Evolutionary conservation across 371 early-diverging fungal species (phyloP).

Genomic region (Mortierella sp.): DNA sequence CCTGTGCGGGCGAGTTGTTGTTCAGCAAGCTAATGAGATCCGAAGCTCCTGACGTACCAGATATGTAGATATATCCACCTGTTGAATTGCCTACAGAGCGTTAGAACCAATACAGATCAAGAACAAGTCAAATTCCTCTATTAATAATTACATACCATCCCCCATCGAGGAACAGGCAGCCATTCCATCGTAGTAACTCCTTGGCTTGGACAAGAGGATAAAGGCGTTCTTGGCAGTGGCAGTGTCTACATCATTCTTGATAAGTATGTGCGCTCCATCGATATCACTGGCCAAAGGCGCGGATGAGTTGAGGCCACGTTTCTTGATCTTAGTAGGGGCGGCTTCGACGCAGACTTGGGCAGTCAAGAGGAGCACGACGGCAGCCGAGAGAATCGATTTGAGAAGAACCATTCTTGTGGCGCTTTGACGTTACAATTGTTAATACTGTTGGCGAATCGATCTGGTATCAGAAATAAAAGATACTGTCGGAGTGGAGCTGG

Average conservation of each 20-base stretch:
- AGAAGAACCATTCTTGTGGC: slow-evolving; percentile 21
- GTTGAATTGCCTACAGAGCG: background rate
- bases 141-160: slow-evolving; percentile 17
- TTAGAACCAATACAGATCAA: background rate
- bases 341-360: slow-evolving; percentile 19
- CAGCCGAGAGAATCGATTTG: slow-evolving; percentile 25
- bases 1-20: slow-evolving; percentile 29
- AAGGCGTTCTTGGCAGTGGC: slow-evolving; percentile 32
- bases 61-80: slow-evolving; percentile 51
- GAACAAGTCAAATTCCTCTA: background rate
- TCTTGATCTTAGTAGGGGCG: slow-evolving; percentile 26
- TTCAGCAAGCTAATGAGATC: slow-evolving; percentile 31
- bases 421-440: background rate
- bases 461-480: background rate
- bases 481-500: background rate
- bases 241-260: slow-evolving; percentile 41
- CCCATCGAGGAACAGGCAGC: slow-evolving; percentile 37
- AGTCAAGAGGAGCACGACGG: slow-evolving; percentile 16
- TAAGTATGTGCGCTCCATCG: slow-evolving; percentile 39
- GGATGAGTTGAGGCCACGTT: slow-evolving; percentile 31
- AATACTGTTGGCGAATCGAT: background rate
- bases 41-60: slow-evolving; percentile 28
- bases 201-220: slow-evolving; percentile 34
- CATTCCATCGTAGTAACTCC: slow-evolving; percentile 39
- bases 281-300: slow-evolving; percentile 39